Percentiles rank a stretch among this genome's conserved stretches.
Evolutionary conservation across 2,329 filamentous ascomycete species (phyloP).

Genomic region (Calonectria fujianensis): DNA sequence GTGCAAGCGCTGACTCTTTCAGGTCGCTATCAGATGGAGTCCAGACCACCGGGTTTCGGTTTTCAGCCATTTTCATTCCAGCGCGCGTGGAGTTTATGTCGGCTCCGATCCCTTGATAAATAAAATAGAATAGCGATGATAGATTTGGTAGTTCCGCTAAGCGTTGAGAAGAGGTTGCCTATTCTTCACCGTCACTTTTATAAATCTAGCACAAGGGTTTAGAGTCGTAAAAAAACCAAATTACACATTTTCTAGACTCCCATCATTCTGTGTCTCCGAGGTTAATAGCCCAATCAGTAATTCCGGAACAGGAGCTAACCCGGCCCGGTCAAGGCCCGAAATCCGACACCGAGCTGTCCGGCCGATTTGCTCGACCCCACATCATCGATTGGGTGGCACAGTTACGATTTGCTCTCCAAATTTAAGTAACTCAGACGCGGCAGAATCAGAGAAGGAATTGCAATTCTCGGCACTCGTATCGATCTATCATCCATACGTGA

Average conservation of each 20-base stretch:
- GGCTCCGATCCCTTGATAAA: not conserved
- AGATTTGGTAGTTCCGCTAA: too few relatives aligned
- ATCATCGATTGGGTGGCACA: not conserved
- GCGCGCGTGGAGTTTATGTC: too few relatives aligned
- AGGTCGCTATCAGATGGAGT: constrained; percentile 1
- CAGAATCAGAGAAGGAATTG: not conserved
- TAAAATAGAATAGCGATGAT: not conserved
- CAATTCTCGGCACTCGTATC: not conserved
- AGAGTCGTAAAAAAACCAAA: too few relatives aligned
- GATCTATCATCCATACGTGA: not conserved
- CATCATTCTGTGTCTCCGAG: not conserved
- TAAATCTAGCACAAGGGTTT: not conserved
- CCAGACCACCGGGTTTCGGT: constrained; percentile 12
- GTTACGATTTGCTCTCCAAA: not conserved
- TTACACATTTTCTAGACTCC: too few relatives aligned
- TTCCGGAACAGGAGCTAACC: not conserved
- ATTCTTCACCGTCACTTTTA: not conserved
- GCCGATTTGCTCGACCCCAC: not conserved
- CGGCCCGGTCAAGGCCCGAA: constrained; percentile 1
- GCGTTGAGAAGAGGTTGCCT: not conserved
- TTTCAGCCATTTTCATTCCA: not conserved
- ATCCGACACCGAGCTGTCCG: not conserved
- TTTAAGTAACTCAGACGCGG: not conserved
- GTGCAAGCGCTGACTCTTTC: not conserved
- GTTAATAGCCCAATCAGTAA: not conserved